These are phyloP conservation scores for Fomitopsis betulina DNA, from an alignment of 1,284 basidiomycete genomes.

Conservation along the genomic window DNA sequence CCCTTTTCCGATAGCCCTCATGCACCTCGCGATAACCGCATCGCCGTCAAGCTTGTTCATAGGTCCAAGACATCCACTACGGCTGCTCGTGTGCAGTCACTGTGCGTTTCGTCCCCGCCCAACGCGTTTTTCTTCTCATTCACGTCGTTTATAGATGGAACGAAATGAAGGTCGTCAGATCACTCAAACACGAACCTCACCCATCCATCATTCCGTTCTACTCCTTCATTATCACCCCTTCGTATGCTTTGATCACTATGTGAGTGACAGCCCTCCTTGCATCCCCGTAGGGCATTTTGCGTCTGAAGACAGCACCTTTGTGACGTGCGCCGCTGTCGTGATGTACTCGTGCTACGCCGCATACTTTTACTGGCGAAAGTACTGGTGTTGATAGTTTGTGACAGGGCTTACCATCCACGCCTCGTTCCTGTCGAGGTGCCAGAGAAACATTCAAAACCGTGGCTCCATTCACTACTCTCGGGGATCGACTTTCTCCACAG, in stretches of 20 bases:
- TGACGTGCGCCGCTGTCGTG: background rate
- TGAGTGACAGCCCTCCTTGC: conserved; percentile 36
- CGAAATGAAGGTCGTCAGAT: conserved; percentile 89
- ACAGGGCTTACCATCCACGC: conserved; percentile 70
- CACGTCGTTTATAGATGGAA: conserved; percentile 60
- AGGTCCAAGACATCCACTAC: conserved; percentile 75
- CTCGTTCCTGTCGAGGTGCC: conserved; percentile 82
- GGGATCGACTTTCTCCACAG: conserved; percentile 86
- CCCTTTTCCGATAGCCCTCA: conserved; percentile 23
- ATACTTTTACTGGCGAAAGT: conserved; percentile 6
- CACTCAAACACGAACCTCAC: conserved; percentile 78
- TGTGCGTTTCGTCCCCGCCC: conserved; percentile 45
- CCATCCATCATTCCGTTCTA: conserved; percentile 89
- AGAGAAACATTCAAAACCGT: conserved; percentile 71
- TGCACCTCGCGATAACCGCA: conserved; percentile 34
- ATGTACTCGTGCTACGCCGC: background rate
- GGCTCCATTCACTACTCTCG: conserved; percentile 84
- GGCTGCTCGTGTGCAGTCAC: conserved; percentile 79
- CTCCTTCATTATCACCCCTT: conserved; percentile 89
- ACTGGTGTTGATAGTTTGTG: conserved; percentile 1
- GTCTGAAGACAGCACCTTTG: too few species aligned
- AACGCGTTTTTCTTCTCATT: background rate
- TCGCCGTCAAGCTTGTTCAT: conserved; percentile 90
- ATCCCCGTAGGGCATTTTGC: too few species aligned
- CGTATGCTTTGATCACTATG: conserved; percentile 86